Evolutionary conservation across 805 yeast species (phyloP), one percentile per base, ranked within the genome.

Genomic region (Naumovozyma baii): DNA sequence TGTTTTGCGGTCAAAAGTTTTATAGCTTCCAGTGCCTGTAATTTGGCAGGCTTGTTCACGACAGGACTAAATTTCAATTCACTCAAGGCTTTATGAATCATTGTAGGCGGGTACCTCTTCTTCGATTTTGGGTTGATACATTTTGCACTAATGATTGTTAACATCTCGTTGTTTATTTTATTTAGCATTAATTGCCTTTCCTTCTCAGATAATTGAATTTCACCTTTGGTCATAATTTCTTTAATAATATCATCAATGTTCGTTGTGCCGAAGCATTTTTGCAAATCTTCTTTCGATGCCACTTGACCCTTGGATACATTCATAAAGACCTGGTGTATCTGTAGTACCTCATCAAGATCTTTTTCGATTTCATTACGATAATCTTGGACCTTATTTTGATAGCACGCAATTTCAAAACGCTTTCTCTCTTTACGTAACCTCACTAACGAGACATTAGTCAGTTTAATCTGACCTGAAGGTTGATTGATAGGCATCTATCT

Each of bases 381-480:
- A 60, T 92, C 98, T 59, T 90, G 97, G 4, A 92, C 96, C 57
- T 92, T 92, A 54, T 92, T 92, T 55, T 85, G 95, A 60, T 92
- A 92, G 56, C 98, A 92, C 0, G 97, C 97, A 34, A 92, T 74
- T 62, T 92, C 98, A 52, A 87, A 92, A 48, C 96, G 69, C 61
- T 85, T 84, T 57, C 85, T 86, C 32, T 88, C 96, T 59, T 85
- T 87, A 52, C 82, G 83, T 77, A 92, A 78, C 35, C 92, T 73
- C 34, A 92, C 96, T 42, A 90, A 68, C 20, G 97, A 87, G 25
- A 92, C 97, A 61, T 92, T 92, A 38, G 98, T 92, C 52, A 92
- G 72, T 57, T 78, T 83, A 47, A 92, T 88, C 61, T 85, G 95
- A 29, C 84, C 78, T 13, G 78, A 73, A 2, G 98, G 98, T 63